A percentile compares a stretch with the other conserved stretches of the same genome.
Evolutionary conservation across 495 filamentous ascomycete species (phyloP).

Genomic region (Jackrogersella multiformis): DNA sequence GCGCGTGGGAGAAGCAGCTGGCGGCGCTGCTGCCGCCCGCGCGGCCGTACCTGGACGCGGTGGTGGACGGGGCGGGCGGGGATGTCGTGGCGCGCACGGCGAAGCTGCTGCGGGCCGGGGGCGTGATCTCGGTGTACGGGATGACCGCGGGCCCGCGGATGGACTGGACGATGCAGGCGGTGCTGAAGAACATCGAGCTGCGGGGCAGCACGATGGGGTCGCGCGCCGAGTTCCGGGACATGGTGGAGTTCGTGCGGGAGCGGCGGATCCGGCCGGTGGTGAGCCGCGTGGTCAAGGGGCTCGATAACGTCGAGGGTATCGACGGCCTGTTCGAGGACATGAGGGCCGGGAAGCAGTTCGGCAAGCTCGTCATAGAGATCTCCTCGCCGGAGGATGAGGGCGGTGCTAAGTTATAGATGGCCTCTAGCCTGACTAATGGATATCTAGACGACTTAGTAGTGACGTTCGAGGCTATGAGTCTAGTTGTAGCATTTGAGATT

Average conservation of each 20-base stretch:
- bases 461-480: neutral
- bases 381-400: conserved; percentile 29
- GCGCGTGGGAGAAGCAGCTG: conserved; percentile 75
- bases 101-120: conserved; percentile 69
- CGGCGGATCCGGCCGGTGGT: conserved; percentile 73
- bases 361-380: conserved; percentile 73
- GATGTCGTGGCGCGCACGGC: conserved; percentile 69
- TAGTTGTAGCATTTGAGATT: neutral
- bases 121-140: conserved; percentile 74
- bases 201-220: conserved; percentile 79
- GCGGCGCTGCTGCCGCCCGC: conserved; percentile 63
- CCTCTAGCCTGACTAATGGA: neutral
- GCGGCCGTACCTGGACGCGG: conserved; percentile 69
- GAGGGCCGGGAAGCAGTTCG: conserved; percentile 78
- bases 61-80: conserved; percentile 82
- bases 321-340: conserved; percentile 79
- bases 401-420: conserved; percentile 25
- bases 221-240: conserved; percentile 75
- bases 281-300: conserved; percentile 65
- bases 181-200: conserved; percentile 80
- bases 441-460: neutral
- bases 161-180: conserved; percentile 73
- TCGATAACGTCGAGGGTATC: conserved; percentile 72
- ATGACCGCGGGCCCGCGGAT: conserved; percentile 81
- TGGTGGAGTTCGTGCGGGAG: conserved; percentile 75